Conservation (phyloP, 306 rosid genomes). For the Ammopiptanthus mongolicus region DNA sequence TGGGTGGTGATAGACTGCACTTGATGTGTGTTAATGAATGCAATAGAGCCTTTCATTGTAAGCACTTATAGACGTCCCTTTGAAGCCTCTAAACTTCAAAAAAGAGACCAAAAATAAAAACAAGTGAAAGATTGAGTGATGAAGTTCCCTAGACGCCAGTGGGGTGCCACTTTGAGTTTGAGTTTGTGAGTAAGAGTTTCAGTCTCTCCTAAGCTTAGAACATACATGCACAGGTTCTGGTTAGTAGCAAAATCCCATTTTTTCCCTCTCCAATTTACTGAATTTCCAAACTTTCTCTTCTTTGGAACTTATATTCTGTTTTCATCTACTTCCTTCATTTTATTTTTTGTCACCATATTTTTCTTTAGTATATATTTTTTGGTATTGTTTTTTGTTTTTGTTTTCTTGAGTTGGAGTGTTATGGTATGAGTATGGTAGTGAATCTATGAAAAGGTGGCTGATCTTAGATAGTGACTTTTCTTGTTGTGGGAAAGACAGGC, state of each 20-base stretch:
- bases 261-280: slow-evolving; percentile 4
- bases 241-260: slow-evolving; percentile 24
- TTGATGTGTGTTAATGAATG: slow-evolving; percentile 12
- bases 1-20: slow-evolving; percentile 25
- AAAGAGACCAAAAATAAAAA: background rate
- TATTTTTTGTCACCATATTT: too few relatives aligned
- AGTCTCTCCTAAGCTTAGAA: background rate
- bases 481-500: background rate
- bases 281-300: slow-evolving; percentile 15
- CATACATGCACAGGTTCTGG: slow-evolving; percentile 27
- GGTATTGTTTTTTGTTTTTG: background rate
- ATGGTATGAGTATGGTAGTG: background rate
- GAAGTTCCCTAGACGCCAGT: background rate
- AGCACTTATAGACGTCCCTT: background rate
- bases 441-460: slow-evolving; percentile 19
- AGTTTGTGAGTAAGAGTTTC: too few relatives aligned
- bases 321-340: background rate
- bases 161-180: background rate
- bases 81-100: background rate
- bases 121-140: background rate
- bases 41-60: background rate
- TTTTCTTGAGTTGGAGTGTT: background rate
- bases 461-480: slow-evolving; percentile 16
- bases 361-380: background rate
- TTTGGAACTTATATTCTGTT: background rate